These are phyloP conservation scores for Peronospora tabacina DNA, from an alignment of 352 stramenopile genomes.

Conservation along the genomic window DNA sequence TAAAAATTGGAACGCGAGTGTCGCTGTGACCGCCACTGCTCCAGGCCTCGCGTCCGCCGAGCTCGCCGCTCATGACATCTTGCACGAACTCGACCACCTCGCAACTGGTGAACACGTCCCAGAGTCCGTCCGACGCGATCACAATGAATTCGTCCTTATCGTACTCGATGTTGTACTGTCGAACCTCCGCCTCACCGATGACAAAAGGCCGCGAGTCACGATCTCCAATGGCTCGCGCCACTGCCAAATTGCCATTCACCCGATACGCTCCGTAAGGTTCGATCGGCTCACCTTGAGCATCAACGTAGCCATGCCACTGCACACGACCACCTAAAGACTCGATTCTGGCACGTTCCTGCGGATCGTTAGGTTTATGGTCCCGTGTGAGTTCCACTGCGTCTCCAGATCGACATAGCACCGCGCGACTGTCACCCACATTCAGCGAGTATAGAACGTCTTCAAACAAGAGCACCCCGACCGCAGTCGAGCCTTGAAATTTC, in stretches of 20 bases:
- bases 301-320: constrained; percentile 86
- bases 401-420: constrained; percentile 85
- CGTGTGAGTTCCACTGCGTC: constrained; percentile 66
- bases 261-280: constrained; percentile 87
- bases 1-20: constrained; percentile 78
- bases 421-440: constrained; percentile 94
- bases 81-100: constrained; percentile 89
- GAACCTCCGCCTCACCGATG: constrained; percentile 71
- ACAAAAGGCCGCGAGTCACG: constrained; percentile 83
- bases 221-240: constrained; percentile 88
- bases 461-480: constrained; percentile 59
- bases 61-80: constrained; percentile 76
- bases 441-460: constrained; percentile 73
- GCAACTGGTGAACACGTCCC: constrained; percentile 90
- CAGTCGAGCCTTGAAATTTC: constrained; percentile 76
- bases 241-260: constrained; percentile 89
- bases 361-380: constrained; percentile 88
- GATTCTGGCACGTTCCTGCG: constrained; percentile 60
- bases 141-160: constrained; percentile 89
- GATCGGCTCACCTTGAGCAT: constrained; percentile 76
- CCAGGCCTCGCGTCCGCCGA: constrained; percentile 75
- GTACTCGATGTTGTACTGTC: constrained; percentile 65
- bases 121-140: constrained; percentile 89
- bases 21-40: constrained; percentile 72
- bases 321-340: constrained; percentile 78